Percentiles rank a stretch among this genome's conserved stretches.
Evolutionary conservation across 2,329 filamentous ascomycete species (phyloP).

Genomic region (Monosporascus sp.): DNA sequence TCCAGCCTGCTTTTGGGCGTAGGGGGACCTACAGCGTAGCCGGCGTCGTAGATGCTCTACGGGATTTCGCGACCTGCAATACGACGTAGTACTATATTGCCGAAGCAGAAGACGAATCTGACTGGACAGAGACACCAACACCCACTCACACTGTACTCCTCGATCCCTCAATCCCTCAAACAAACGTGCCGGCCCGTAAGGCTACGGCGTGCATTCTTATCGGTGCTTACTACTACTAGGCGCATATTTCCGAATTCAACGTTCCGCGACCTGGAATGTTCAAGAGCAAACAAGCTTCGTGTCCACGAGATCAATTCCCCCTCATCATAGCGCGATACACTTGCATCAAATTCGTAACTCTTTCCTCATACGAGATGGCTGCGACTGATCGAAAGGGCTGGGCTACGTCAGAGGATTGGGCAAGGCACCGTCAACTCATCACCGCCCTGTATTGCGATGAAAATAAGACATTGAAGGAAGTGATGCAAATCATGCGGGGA

Average conservation of each 20-base stretch:
- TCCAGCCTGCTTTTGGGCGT: background rate
- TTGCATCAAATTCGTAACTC: background rate
- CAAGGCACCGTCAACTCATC: slow-evolving; percentile 14
- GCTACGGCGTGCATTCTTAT: background rate
- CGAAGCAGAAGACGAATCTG: background rate
- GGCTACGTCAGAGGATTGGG: slow-evolving; percentile 15
- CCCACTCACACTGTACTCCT: background rate
- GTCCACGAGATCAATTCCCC: background rate
- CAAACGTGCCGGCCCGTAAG: background rate
- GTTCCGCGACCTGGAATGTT: background rate
- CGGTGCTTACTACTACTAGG: too few species aligned
- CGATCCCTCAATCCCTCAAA: background rate
- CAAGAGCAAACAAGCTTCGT: background rate
- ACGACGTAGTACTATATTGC: background rate
- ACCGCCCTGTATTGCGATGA: slow-evolving; percentile 15
- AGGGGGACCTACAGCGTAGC: background rate
- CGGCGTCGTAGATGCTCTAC: background rate
- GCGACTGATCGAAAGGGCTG: slow-evolving; percentile 5
- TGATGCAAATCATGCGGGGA: slow-evolving; percentile 17
- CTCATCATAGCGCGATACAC: background rate
- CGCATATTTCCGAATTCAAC: too few species aligned
- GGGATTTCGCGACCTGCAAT: background rate
- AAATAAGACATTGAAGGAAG: slow-evolving; percentile 18
- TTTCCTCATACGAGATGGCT: background rate
- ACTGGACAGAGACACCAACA: background rate